Evolutionary conservation across 768 basidiomycete species (phyloP).

Genomic region (Omphalotus guepiniiformis): DNA sequence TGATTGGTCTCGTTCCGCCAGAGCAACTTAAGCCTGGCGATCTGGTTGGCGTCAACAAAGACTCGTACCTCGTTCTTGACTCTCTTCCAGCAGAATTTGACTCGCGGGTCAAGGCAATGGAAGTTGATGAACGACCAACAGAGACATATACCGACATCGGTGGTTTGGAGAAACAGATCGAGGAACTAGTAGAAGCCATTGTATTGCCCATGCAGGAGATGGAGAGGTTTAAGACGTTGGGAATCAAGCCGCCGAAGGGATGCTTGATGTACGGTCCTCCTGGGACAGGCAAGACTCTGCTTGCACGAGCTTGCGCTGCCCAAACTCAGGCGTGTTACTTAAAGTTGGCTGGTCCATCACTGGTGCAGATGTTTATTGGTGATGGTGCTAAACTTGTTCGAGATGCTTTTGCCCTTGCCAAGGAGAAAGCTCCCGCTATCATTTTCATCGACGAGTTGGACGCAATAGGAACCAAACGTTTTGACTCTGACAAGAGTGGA

Average conservation of each 20-base stretch:
- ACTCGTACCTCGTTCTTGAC: constrained; percentile 95
- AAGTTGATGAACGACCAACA: constrained; percentile 96
- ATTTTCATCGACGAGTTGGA: constrained; percentile 99
- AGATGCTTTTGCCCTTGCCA: constrained; percentile 96
- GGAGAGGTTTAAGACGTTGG: constrained; percentile 97
- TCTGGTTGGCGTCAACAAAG: constrained; percentile 98
- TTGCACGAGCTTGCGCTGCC: constrained; percentile 96
- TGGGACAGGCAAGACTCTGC: constrained; percentile 96
- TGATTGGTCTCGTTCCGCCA: constrained; percentile 95
- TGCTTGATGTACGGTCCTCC: constrained; percentile 99
- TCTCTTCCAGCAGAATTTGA: constrained; percentile 96
- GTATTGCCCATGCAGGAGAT: constrained; percentile 98
- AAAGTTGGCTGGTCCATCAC: constrained; percentile 94
- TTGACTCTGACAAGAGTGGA: constrained; percentile 98
- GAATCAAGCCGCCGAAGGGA: constrained; percentile 96
- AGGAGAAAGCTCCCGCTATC: constrained; percentile 98
- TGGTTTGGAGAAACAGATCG: constrained; percentile 98
- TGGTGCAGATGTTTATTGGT: constrained; percentile 99
- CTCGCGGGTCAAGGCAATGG: constrained; percentile 98
- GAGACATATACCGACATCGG: constrained; percentile 98
- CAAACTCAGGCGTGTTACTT: constrained; percentile 98
- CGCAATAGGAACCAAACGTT: constrained; percentile 98
- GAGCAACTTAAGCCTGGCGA: constrained; percentile 88
- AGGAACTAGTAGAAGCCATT: constrained; percentile 96
- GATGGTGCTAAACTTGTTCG: constrained; percentile 99